A percentile compares a stretch with the other conserved stretches of the same genome.
Evolutionary conservation across 495 filamentous ascomycete species (phyloP).

Genomic region (Hyaloscypha finlandica): DNA sequence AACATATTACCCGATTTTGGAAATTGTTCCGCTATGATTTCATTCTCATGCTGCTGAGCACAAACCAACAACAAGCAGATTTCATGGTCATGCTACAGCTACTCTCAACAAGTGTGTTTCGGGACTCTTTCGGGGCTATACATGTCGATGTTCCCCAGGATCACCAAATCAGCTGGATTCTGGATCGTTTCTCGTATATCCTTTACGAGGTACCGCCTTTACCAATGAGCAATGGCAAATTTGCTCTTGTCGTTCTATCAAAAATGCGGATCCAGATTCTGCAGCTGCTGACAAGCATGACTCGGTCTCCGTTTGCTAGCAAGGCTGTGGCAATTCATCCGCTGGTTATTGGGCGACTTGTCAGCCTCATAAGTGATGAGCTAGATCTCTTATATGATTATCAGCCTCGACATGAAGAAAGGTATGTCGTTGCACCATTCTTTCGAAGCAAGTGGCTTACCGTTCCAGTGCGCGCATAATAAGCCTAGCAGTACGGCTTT

Average conservation of each 20-base stretch:
- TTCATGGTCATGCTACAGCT: constrained; percentile 29
- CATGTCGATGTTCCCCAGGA: constrained; percentile 5
- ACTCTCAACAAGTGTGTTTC: constrained; percentile 30
- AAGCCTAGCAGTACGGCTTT: constrained; percentile 24
- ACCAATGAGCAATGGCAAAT: constrained; percentile 13
- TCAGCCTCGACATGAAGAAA: constrained; percentile 23
- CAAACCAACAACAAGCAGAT: constrained; percentile 24
- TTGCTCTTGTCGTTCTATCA: constrained; percentile 10
- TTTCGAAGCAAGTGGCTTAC: not conserved
- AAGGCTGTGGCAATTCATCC: constrained; percentile 26
- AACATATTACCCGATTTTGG: constrained; percentile 31
- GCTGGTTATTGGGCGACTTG: constrained; percentile 26
- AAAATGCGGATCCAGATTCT: constrained; percentile 27
- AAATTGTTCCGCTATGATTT: constrained; percentile 31
- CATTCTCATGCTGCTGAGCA: constrained; percentile 28
- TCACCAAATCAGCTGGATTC: constrained; percentile 16
- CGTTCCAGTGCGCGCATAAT: constrained; percentile 26
- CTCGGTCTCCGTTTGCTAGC: constrained; percentile 26
- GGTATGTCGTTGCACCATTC: constrained; percentile 16
- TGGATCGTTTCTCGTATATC: constrained; percentile 28
- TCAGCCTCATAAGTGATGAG: constrained; percentile 31
- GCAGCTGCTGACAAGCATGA: constrained; percentile 28
- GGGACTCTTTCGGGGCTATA: constrained; percentile 31
- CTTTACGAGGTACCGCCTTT: constrained; percentile 25
- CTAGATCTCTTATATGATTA: constrained; percentile 33